Conservation (phyloP, 768 basidiomycete species). For the Suillus lakei region DNA sequence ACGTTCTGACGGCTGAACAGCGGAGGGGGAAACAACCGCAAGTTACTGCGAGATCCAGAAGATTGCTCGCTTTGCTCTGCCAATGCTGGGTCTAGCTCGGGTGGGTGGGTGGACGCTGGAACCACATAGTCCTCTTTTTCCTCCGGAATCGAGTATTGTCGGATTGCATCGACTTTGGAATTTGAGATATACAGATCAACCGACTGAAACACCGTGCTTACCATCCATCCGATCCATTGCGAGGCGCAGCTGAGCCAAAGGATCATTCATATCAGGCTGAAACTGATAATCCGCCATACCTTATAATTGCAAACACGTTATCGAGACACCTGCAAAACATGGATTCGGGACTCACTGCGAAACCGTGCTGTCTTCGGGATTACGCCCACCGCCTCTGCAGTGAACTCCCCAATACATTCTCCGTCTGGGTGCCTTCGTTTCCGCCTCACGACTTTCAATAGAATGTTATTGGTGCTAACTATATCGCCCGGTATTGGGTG, state of each 20-base stretch:
- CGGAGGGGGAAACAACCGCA: slow-evolving; percentile 87
- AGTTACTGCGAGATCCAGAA: slow-evolving; percentile 50
- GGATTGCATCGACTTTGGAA: slow-evolving; percentile 69
- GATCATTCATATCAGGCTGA: slow-evolving; percentile 74
- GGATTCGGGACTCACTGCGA: slow-evolving; percentile 67
- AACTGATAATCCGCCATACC: slow-evolving; percentile 96
- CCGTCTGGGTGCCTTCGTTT: slow-evolving; percentile 50
- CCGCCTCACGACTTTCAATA: slow-evolving; percentile 82
- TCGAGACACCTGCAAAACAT: slow-evolving; percentile 1
- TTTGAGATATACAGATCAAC: slow-evolving; percentile 11
- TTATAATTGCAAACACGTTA: slow-evolving; percentile 32
- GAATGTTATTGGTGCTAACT: slow-evolving; percentile 75
- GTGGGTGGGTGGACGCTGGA: slow-evolving; percentile 33
- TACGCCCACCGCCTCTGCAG: slow-evolving; percentile 71
- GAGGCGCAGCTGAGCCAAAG: slow-evolving; percentile 65
- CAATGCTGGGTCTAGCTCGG: slow-evolving; percentile 59
- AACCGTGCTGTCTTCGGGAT: slow-evolving; percentile 88
- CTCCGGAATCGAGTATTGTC: slow-evolving; percentile 67
- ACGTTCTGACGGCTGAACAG: slow-evolving; percentile 84
- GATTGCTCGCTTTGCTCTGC: slow-evolving; percentile 16
- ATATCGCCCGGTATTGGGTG: slow-evolving; percentile 88
- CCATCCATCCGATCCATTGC: slow-evolving; percentile 87
- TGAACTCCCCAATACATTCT: slow-evolving; percentile 67
- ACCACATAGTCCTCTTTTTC: slow-evolving; percentile 68
- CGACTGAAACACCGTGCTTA: slow-evolving; percentile 37